Evolutionary conservation across 2,329 filamentous ascomycete genomes (phyloP), one percentile per base, ranked within the genome.

Genomic region (Talaromyces verruculosus): DNA sequence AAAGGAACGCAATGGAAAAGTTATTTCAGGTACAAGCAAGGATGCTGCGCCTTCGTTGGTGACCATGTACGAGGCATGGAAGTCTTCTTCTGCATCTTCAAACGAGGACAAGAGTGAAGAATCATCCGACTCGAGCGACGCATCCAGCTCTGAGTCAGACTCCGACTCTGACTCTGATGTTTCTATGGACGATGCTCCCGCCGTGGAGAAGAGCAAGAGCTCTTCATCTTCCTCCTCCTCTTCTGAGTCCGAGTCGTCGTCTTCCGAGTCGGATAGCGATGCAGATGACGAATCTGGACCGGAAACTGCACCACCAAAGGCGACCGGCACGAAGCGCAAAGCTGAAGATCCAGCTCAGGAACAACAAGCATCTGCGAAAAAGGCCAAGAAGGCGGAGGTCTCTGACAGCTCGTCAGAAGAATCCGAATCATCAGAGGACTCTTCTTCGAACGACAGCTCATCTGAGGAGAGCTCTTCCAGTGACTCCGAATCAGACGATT

Each of bases 321-420:
- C 71, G 8, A 84, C 84, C 35, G 78, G 78, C 1, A 73, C 85
- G 66, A 89, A 89, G 78, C 84, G 87, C 65, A 89, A 89, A 79
- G 85, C 85, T 7, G 78, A 79, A 58, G 83, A 83, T 19, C 79
- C 78, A 68, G 82, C 80, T 8, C 82, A 83, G 45, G 80, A 80
- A 47, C 80, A 84, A 66, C 78, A 77, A 39, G 84, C 82, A 3
- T 80, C 80, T 67, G 69, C 77, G 30, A 88, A 88, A 80, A 88
- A 87, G 77, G 80, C 78, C 35, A 81, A 84, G 75, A 74, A 70
- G 55, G 45, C 39, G 13, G 43, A 63, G 28, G 35, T 58, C 11
- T 66, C 65, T 3, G 45, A 63, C 37, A 60, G 30, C 35, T 62
- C 39, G 5, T 66, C 65, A 11, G 55, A 59, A 22, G 51, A 65